Base-by-base conservation (phyloP, 2,329 filamentous ascomycete species). In the Fusarium tuaranense region DNA sequence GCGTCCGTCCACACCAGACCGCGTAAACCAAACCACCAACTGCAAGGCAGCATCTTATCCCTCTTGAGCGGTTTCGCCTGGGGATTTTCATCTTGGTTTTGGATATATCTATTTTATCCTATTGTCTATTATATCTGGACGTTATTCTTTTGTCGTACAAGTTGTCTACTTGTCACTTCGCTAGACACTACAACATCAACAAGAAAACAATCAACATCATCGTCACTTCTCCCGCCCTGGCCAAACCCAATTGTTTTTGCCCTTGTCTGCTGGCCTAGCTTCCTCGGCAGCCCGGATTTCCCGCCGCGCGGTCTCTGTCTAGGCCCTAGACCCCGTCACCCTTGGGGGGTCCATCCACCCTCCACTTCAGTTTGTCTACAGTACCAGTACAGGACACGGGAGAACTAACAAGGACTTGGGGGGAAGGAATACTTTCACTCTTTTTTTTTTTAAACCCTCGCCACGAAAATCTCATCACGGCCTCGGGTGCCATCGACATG, bases 241-340 rank as follows among this genome's bases (percentile, higher is more conserved):
- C 27, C 57, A 63, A 74, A 72, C 58, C 66, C 65, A 62, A 75
- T 72, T 67, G 65, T 74, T 67, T 69, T 69, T 57, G 25, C 48
- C 59, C 68, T 71, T 57, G 59, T 64, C 41, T 62, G 58, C 44
- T 48, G 25, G 46, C 58, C 48, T 75, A 75, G 72, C 72, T 75
- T 64, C 72, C 73, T 75, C 67, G 62, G 64, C 69, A 48, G 72
- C 59, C 72, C 72, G 65, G 70, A 58, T 73, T 73, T 73, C 69
- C 73, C 73, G 73, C 73, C 58, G 73, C 70, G 72, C 63, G 61
- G 69, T 73, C 66, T 75, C 68, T 68, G 58, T 65, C 64, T 75
- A 68, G 73, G 67, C 72, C 58, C 69, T 75, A 72, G 72, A 70
- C 69, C 61, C 72, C 63, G 61, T 74, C 68, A 46, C 61, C 57